A percentile compares a stretch with the other conserved stretches of the same genome.
Evolutionary conservation across 2,329 filamentous ascomycete species (phyloP).

Genomic region (Diplodia sapinea): DNA sequence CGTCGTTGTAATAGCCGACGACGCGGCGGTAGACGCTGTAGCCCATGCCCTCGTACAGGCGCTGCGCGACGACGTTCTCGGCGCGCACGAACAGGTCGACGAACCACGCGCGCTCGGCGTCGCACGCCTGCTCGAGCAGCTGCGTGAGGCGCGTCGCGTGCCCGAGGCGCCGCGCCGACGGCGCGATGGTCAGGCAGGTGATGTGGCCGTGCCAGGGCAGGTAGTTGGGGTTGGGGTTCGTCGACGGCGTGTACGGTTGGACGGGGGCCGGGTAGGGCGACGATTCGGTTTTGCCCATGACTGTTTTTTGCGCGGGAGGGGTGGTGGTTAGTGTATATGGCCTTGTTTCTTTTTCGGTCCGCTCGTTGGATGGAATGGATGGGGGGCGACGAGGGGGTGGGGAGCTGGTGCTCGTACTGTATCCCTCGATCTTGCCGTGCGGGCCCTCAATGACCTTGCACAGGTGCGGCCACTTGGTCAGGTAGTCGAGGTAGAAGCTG

Average conservation of each 20-base stretch:
- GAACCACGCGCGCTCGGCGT: slow-evolving; percentile 88
- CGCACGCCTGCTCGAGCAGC: slow-evolving; percentile 80
- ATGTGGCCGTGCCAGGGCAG: slow-evolving; percentile 99
- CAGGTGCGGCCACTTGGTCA: slow-evolving; percentile 92
- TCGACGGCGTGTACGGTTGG: slow-evolving; percentile 69
- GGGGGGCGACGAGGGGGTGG: not conserved
- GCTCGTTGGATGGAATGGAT: not conserved
- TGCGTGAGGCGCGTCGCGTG: slow-evolving; percentile 84
- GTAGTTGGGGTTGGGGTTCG: slow-evolving; percentile 66
- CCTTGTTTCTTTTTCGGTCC: no score
- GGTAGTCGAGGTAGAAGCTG: slow-evolving; percentile 93
- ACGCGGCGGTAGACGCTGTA: slow-evolving; percentile 89
- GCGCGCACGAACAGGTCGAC: slow-evolving; percentile 92
- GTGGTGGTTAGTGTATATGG: not conserved
- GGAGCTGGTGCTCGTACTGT: slow-evolving; percentile 67
- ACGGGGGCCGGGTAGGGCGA: slow-evolving; percentile 74
- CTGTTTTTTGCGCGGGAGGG: slow-evolving; percentile 52
- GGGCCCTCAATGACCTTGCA: slow-evolving; percentile 91
- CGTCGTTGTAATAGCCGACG: slow-evolving; percentile 90
- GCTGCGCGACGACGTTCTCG: slow-evolving; percentile 85
- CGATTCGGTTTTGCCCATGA: slow-evolving; percentile 96
- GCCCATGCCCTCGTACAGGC: slow-evolving; percentile 88
- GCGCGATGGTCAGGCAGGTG: slow-evolving; percentile 91
- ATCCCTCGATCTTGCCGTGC: slow-evolving; percentile 88
- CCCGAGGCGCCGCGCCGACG: slow-evolving; percentile 81